Conservation (phyloP, 2,329 filamentous ascomycete species). For the Epichloe gansuensis region DNA sequence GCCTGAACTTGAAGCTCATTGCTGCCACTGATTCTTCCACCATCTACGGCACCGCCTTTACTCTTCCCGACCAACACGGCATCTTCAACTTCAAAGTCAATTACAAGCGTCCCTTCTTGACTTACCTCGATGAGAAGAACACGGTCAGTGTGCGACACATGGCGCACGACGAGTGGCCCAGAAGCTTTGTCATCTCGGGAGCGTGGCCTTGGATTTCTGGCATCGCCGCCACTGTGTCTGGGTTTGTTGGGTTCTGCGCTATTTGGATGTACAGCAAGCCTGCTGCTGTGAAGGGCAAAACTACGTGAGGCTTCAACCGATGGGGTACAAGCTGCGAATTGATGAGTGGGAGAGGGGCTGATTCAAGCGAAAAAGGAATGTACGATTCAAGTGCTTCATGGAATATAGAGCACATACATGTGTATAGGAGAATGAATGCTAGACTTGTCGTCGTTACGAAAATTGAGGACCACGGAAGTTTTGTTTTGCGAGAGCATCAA, state of each 20-base stretch:
- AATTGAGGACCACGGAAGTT: too few relatives aligned
- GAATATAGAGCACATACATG: neutral
- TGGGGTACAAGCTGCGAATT: neutral
- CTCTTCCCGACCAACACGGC: conserved; percentile 87
- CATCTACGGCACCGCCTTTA: conserved; percentile 64
- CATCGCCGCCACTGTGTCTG: conserved; percentile 68
- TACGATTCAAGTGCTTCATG: neutral
- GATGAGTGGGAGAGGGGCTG: neutral
- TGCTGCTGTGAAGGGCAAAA: conserved; percentile 15
- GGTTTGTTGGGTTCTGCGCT: conserved; percentile 74
- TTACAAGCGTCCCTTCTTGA: conserved; percentile 91
- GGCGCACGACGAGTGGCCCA: conserved; percentile 91
- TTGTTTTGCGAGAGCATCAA: too few relatives aligned
- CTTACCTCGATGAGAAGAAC: conserved; percentile 80
- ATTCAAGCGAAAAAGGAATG: neutral
- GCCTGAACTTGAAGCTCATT: conserved; percentile 52
- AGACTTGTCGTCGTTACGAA: neutral
- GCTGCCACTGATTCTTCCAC: conserved; percentile 52
- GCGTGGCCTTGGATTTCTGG: conserved; percentile 93
- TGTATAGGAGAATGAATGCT: neutral
- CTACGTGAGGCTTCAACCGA: conserved; percentile 14
- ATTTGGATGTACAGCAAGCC: conserved; percentile 70
- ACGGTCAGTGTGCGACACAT: conserved; percentile 93
- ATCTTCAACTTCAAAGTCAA: conserved; percentile 98
- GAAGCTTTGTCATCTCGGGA: conserved; percentile 77